These are phyloP conservation scores for Penicillium sp. DNA, from an alignment of 2,329 filamentous ascomycete genomes.

Conservation along the genomic window DNA sequence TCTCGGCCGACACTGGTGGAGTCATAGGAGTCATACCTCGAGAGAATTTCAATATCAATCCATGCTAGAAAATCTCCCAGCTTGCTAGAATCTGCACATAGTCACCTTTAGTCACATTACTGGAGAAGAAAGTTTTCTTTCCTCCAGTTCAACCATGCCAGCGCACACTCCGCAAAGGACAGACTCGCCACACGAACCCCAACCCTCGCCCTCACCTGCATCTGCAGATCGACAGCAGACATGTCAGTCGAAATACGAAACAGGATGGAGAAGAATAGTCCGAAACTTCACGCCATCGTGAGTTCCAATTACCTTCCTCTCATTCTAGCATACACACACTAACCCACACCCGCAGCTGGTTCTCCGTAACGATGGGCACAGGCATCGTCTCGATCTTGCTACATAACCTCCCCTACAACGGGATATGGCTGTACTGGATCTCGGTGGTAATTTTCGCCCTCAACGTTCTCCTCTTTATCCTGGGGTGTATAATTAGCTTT, in stretches of 20 bases:
- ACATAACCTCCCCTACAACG: constrained; percentile 44
- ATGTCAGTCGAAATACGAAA: constrained; percentile 37
- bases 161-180: neutral
- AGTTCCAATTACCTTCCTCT: neutral
- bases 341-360: constrained; percentile 39
- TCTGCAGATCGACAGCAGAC: neutral
- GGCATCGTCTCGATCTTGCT: constrained; percentile 47
- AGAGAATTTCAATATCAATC: neutral
- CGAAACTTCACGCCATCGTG: constrained; percentile 51
- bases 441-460: constrained; percentile 42
- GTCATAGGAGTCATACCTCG: constrained; percentile 1
- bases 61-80: too few species aligned
- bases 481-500: constrained; percentile 53
- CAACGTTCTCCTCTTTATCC: constrained; percentile 40
- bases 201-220: neutral
- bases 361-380: constrained; percentile 48
- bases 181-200: neutral
- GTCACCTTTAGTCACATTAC: too few species aligned
- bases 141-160: neutral
- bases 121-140: too few species aligned
- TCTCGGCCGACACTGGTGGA: neutral
- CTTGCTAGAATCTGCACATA: too few species aligned
- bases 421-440: constrained; percentile 43
- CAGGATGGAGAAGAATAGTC: constrained; percentile 43
- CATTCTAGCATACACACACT: neutral